Evolutionary conservation across 345 rosid genomes (phyloP).

Genomic region (Xanthoceras sorbifolium): DNA sequence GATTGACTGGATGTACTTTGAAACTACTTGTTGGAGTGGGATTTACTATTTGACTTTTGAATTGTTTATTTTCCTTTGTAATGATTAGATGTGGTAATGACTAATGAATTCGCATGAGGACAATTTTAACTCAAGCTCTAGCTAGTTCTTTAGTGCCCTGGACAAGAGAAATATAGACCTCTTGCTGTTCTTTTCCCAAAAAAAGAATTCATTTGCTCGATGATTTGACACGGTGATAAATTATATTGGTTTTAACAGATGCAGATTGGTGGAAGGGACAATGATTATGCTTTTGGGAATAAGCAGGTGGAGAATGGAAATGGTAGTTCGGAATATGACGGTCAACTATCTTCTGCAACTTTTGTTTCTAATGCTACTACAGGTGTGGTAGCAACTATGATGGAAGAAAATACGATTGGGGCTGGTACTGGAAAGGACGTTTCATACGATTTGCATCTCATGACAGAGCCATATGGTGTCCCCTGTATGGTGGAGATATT

Average conservation of each 20-base stretch:
- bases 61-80: not conserved
- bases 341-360: slow-evolving; percentile 57
- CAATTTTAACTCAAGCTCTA: not conserved
- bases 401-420: slow-evolving; percentile 63
- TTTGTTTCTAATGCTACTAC: slow-evolving; percentile 55
- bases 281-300: slow-evolving; percentile 71
- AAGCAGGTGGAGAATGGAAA: slow-evolving; percentile 77
- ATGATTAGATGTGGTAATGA: not conserved
- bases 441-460: slow-evolving; percentile 72
- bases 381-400: slow-evolving; percentile 42
- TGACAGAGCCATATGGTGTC: slow-evolving; percentile 92
- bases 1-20: not conserved
- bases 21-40: not conserved
- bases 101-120: not conserved
- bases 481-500: slow-evolving; percentile 99
- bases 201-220: not conserved
- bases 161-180: slow-evolving; percentile 4
- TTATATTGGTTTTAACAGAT: slow-evolving; percentile 9
- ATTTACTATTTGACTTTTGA: not conserved
- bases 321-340: slow-evolving; percentile 64
- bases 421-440: slow-evolving; percentile 63
- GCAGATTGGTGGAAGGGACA: slow-evolving; percentile 75
- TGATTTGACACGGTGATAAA: not conserved
- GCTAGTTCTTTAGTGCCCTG: not conserved
- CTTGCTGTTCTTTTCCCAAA: not conserved